Evolutionary conservation across 1,284 basidiomycete genomes (phyloP).

Genomic region (Cutaneotrichosporon mucoides): DNA sequence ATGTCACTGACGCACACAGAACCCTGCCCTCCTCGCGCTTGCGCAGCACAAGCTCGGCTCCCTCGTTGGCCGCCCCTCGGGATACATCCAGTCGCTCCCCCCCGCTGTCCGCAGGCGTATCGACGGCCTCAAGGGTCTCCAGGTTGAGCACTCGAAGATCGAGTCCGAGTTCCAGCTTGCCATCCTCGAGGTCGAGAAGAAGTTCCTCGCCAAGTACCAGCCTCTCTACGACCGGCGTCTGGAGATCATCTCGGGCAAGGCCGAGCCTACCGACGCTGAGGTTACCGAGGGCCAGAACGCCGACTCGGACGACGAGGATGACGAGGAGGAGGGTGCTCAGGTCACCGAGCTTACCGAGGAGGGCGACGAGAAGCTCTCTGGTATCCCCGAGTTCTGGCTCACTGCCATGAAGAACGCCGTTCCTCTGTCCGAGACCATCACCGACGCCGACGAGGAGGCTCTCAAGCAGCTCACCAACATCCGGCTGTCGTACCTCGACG

Average conservation of each 20-base stretch:
- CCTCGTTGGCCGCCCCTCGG: conserved; percentile 73
- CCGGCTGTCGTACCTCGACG: conserved; percentile 62
- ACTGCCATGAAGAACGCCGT: conserved; percentile 91
- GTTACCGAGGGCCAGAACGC: conserved; percentile 70
- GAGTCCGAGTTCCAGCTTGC: conserved; percentile 96
- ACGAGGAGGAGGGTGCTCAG: conserved; percentile 49
- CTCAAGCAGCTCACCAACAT: conserved; percentile 66
- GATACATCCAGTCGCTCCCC: conserved; percentile 83
- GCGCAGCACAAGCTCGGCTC: conserved; percentile 63
- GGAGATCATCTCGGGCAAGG: conserved; percentile 74
- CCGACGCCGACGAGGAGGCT: conserved; percentile 78
- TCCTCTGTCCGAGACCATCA: conserved; percentile 82
- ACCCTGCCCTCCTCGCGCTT: conserved; percentile 57
- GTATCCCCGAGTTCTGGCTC: conserved; percentile 97
- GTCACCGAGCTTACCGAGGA: conserved; percentile 45
- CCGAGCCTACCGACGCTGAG: conserved; percentile 73
- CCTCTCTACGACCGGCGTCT: conserved; percentile 85
- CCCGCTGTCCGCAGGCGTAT: conserved; percentile 75
- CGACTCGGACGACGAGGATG: conserved; percentile 56
- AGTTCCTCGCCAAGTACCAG: conserved; percentile 81
- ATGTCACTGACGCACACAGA: conserved; percentile 26
- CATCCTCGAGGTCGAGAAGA: conserved; percentile 94
- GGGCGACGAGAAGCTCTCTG: conserved; percentile 52
- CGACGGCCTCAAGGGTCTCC: conserved; percentile 90
- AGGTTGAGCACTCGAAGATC: conserved; percentile 86